Evolutionary conservation across 2,329 filamentous ascomycete species (phyloP), one percentile per base, ranked within the genome.

Genomic region (Incumbomyces lentus): DNA sequence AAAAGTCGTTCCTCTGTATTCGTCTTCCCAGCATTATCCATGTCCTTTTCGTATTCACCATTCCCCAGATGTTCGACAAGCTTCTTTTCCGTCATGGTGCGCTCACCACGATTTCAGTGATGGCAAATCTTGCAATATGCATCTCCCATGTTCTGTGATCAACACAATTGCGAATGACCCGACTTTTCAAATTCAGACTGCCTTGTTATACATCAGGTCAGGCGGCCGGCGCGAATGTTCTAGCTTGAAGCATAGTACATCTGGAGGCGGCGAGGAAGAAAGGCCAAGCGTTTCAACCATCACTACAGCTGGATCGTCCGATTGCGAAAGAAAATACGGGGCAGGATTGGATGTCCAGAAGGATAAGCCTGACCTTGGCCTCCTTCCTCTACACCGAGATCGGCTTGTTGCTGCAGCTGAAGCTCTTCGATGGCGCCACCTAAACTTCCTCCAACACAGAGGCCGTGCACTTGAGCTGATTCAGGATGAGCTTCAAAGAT

Each of bases 361-460:
- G 13, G 40, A 44, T 22, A 19, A 35, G 17, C 43, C 43, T n/a
- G 43, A 45, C 22, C 34, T 45, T 16, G 43, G 43, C 11, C 44
- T 93, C 73, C 74, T 92, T 13, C 72, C 79, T 48, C 81, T 82
- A 55, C 88, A 95, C 62, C 77, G 79, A 38, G 83, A 89, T 60
- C 82, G 88, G 44, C 75, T 95, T 60, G 70, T 87, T n/a, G 74
- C 70, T 57, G 70, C 74, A 36, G 70, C 73, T 18, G 59, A 67
- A 51, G 65, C 72, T 53, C 73, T 76, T 55, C 60, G 67, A 36
- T 76, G 73, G 67, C 10, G 31, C 2, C 12, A 26, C 16, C 44
- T 36, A 19, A n/a, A 42, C 18, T 31, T 19, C 14, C 44, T 52
- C 12, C 31, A 44, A 32, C 29, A 37, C 14, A 19, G 38, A 18